Base-by-base conservation (phyloP, 257 asterid genomes). In the Solanum pimpinellifolium region DNA sequence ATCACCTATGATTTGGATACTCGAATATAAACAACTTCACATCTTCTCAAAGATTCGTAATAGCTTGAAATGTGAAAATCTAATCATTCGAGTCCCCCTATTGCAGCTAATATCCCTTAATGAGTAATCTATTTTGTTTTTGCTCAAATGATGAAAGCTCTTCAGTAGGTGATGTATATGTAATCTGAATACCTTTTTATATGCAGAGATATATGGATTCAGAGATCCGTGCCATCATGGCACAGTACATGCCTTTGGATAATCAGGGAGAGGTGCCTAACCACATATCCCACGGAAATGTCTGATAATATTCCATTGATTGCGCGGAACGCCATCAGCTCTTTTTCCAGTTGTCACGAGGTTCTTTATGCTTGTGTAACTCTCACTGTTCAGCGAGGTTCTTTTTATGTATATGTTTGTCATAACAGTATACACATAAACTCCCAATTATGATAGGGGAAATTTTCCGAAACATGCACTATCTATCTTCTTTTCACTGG, bases 181-280 rank as follows among this genome's bases (percentile, higher is more conserved):
- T 0, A 33, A 82, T 21, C 21, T 0, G 23, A 23, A 81, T 27
- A 46, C n/a, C 78, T 8, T 60, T n/a, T 83, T 25, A n/a, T 11
- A 10, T 87, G 94, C 94, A 94, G 99, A 93, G 96, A 52, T 96
- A 96, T 92, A 96, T 96, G 99, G 99, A 96, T 89, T 95, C 98
- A 0, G 99, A 96, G 94, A 96, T 96, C 44, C 89, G 99, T 85
- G 99, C 99, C 9, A 96, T 96, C 91, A 96, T 96, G 99, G 99
- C 99, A 3, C 98, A 96, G 77, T 96, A 96, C 86, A 96, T 95
- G 98, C 99, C 99, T 5, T 89, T 96, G 94, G 99, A 96, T 91
- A 95, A 93, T 90, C 98, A 95, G 90, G 96, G 93, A 59, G 98
- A 96, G 66, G 94, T 92, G 39, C 92, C 95, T 39, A 92, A 86